Conservation (phyloP, 2,329 filamentous ascomycete genomes). For the Ophiosphaerella narmari region DNA sequence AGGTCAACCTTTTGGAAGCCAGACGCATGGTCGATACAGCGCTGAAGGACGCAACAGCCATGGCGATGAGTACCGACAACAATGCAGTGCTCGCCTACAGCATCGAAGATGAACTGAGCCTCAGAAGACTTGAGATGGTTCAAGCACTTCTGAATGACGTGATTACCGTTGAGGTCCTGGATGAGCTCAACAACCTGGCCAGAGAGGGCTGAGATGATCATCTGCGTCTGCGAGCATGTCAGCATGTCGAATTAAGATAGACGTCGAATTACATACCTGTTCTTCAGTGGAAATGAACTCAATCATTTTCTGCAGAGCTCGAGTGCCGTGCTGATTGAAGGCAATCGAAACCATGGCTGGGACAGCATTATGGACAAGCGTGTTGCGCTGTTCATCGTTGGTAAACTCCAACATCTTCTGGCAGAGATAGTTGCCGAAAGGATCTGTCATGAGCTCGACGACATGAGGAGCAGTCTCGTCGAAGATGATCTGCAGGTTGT, state of each 20-base stretch:
- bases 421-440: conserved; percentile 98
- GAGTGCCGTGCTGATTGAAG: conserved; percentile 94
- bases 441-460: conserved; percentile 95
- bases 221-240: conserved; percentile 60
- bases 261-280: conserved; percentile 56
- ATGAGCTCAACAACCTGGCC: conserved; percentile 90
- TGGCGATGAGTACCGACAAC: conserved; percentile 95
- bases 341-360: conserved; percentile 90
- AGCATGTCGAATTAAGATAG: conserved; percentile 5
- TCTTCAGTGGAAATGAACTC: conserved; percentile 87
- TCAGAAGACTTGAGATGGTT: conserved; percentile 87
- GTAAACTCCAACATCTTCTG: conserved; percentile 97
- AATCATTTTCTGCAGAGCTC: conserved; percentile 99
- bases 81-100: conserved; percentile 84
- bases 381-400: conserved; percentile 92
- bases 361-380: conserved; percentile 87
- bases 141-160: conserved; percentile 98
- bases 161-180: conserved; percentile 96
- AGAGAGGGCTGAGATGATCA: conserved; percentile 83
- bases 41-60: conserved; percentile 95
- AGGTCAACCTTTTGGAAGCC: conserved; percentile 86
- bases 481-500: conserved; percentile 91
- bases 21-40: conserved; percentile 96
- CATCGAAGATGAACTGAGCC: conserved; percentile 95
- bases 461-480: conserved; percentile 91